phyloP scores from a whole-genome alignment of 495 filamentous ascomycete genomes.

The Penicillium bovifimosum region DNA sequence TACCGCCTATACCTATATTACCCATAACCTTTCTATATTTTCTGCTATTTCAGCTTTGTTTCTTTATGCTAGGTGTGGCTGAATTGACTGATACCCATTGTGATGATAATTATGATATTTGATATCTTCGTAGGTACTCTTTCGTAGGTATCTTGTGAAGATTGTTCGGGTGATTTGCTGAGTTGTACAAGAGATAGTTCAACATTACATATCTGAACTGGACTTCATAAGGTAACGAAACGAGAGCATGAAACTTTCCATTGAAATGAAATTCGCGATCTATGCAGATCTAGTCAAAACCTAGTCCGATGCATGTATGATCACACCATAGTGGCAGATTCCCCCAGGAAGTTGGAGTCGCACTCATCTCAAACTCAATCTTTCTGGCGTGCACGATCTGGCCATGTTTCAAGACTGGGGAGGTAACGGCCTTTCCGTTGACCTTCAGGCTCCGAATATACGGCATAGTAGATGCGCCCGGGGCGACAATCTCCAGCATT shows the following conservation, averaged over 20 bases:
- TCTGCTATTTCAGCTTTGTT: neutral
- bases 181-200: too few relatives aligned
- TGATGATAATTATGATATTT: neutral
- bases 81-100: slow-evolving; percentile 5
- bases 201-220: too few relatives aligned
- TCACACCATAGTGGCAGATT: slow-evolving; percentile 7
- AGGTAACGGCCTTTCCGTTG: slow-evolving; percentile 9
- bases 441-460: slow-evolving; percentile 19
- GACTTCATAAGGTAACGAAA: too few relatives aligned
- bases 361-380: slow-evolving; percentile 27
- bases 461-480: slow-evolving; percentile 16
- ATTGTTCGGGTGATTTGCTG: too few relatives aligned
- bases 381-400: slow-evolving; percentile 12
- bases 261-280: too few relatives aligned
- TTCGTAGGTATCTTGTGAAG: too few relatives aligned
- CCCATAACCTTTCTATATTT: neutral
- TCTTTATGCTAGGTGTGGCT: neutral
- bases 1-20: neutral
- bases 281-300: too few relatives aligned
- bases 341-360: slow-evolving; percentile 19
- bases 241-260: too few relatives aligned
- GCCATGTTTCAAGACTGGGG: slow-evolving; percentile 14
- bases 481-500: slow-evolving; percentile 17
- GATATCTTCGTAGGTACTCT: too few relatives aligned
- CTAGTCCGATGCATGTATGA: too few relatives aligned